phyloP scores from a whole-genome alignment of 306 rosid species.

The Mimosa bimucronata region DNA sequence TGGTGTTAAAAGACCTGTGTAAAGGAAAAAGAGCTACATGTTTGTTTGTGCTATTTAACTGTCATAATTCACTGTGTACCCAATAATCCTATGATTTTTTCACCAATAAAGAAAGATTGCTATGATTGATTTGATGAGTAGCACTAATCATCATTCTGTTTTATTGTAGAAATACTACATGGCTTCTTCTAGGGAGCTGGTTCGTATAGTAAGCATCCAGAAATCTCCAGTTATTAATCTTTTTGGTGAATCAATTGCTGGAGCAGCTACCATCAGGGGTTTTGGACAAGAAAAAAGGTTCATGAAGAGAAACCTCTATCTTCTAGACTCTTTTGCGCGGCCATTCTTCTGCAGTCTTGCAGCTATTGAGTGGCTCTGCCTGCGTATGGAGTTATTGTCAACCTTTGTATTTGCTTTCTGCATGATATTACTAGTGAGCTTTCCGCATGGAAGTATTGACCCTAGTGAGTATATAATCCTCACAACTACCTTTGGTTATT shows the following conservation, averaged over 20 bases:
- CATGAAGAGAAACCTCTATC: constrained; percentile 91
- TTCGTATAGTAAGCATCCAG: constrained; percentile 97
- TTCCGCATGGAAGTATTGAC: constrained; percentile 90
- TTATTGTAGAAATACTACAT: constrained; percentile 88
- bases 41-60: constrained; percentile 1
- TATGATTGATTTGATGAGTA: constrained; percentile 20
- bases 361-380: constrained; percentile 99
- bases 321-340: constrained; percentile 92
- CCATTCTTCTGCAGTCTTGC: constrained; percentile 99
- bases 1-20: background rate
- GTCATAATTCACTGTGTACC: background rate
- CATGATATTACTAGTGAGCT: constrained; percentile 95
- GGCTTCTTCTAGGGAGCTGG: constrained; percentile 98
- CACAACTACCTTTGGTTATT: constrained; percentile 16
- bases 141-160: constrained; percentile 31
- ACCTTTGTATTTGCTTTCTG: constrained; percentile 96
- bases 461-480: constrained; percentile 71
- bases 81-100: background rate
- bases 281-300: constrained; percentile 98
- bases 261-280: constrained; percentile 97
- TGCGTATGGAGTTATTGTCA: constrained; percentile 94
- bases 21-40: constrained; percentile 21
- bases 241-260: constrained; percentile 98
- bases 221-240: constrained; percentile 94
- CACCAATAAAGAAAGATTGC: background rate